Percentiles rank a stretch among this genome's conserved stretches.
Conservation (phyloP, 2,329 filamentous ascomycete genomes). For the Fusarium avenaceum region DNA sequence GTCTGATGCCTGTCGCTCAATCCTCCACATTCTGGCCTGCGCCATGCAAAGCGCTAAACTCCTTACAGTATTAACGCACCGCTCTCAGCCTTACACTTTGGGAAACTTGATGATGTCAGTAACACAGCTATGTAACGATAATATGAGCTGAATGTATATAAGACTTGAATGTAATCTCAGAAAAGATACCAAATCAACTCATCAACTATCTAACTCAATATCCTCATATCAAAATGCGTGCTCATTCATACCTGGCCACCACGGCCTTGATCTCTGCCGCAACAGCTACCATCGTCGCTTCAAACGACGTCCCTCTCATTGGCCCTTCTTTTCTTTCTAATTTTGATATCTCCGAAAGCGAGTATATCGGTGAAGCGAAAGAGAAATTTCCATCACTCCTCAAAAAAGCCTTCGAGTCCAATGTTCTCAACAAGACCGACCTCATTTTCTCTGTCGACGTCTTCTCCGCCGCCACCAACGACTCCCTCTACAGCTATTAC, state of each 20-base stretch:
- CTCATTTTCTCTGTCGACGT: constrained; percentile 45
- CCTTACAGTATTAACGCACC: not conserved
- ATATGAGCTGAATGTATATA: not conserved
- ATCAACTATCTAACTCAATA: not conserved
- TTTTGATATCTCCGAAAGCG: constrained; percentile 36
- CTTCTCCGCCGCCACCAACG: constrained; percentile 46
- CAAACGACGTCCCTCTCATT: not conserved
- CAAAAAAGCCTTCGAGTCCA: constrained; percentile 16
- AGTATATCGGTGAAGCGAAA: constrained; percentile 17
- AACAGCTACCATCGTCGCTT: not conserved
- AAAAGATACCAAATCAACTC: not conserved
- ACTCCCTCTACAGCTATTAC: constrained; percentile 44
- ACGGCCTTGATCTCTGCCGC: not conserved
- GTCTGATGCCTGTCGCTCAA: not conserved
- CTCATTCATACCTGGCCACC: not conserved
- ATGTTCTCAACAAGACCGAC: constrained; percentile 33
- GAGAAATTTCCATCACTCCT: constrained; percentile 27
- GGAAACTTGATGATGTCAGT: not conserved
- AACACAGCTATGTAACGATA: not conserved
- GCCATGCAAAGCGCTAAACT: not conserved
- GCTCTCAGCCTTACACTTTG: not conserved
- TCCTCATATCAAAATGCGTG: not conserved
- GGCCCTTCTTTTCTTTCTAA: constrained; percentile 42
- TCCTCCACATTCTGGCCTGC: not conserved
- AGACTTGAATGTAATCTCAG: not conserved